These are phyloP conservation scores for Suillus clintonianus DNA, from an alignment of 768 basidiomycete genomes.

Conservation along the genomic window DNA sequence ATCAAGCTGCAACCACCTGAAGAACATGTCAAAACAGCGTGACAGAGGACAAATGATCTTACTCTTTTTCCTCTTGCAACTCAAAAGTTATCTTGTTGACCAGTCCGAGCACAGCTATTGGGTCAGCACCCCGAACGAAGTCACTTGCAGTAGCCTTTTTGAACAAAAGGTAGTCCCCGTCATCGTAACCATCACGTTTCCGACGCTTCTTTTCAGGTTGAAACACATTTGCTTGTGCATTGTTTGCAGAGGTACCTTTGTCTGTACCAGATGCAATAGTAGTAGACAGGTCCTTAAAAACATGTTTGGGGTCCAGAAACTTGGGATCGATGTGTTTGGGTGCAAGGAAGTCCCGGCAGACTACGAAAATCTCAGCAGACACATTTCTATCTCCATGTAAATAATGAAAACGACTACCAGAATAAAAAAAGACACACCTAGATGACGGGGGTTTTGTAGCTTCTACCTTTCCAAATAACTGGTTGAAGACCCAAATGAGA, in stretches of 20 bases:
- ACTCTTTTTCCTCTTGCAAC: conserved; percentile 86
- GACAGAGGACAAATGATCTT: conserved; percentile 21
- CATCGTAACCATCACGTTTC: conserved; percentile 91
- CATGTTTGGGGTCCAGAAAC: conserved; percentile 95
- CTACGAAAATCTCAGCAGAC: conserved; percentile 99
- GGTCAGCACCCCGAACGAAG: conserved; percentile 71
- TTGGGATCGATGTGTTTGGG: conserved; percentile 97
- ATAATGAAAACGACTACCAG: not conserved
- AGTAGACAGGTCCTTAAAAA: conserved; percentile 87
- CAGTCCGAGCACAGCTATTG: conserved; percentile 76
- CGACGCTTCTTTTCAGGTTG: conserved; percentile 96
- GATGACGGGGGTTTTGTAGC: conserved; percentile 99
- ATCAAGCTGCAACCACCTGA: conserved; percentile 71
- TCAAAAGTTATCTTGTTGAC: conserved; percentile 77
- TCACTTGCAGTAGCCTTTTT: conserved; percentile 67
- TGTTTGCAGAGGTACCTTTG: conserved; percentile 59
- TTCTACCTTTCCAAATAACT: conserved; percentile 94
- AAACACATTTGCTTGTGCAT: conserved; percentile 88
- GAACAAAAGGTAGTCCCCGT: conserved; percentile 91
- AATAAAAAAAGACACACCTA: conserved; percentile 51
- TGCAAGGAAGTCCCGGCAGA: conserved; percentile 92
- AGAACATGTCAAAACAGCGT: conserved; percentile 9
- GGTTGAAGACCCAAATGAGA: conserved; percentile 97
- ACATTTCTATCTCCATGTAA: conserved; percentile 68
- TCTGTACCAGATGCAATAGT: conserved; percentile 44